Evolutionary conservation across 129 eudicot species (phyloP).

Genomic region (Artemisia annua): DNA sequence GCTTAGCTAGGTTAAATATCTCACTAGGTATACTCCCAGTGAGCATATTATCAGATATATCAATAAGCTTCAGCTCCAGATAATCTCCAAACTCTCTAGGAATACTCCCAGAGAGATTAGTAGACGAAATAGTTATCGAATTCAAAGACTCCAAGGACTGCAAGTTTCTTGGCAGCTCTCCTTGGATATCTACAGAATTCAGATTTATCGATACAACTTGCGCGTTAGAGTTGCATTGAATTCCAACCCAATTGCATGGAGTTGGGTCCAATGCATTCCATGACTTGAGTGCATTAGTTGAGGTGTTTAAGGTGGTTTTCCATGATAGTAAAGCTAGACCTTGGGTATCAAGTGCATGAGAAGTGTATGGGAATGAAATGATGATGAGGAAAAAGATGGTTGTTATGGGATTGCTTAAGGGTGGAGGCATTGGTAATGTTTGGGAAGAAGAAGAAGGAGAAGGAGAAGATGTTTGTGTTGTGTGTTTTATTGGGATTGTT

Average conservation of each 20-base stretch:
- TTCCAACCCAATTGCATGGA: constrained; percentile 87
- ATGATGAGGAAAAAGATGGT: constrained; percentile 16
- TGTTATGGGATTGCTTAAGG: constrained; percentile 41
- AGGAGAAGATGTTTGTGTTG: constrained; percentile 35
- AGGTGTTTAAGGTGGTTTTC: constrained; percentile 63
- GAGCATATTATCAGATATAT: constrained; percentile 68
- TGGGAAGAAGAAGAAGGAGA: constrained; percentile 25
- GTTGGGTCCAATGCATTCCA: constrained; percentile 61
- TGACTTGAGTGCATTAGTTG: constrained; percentile 51
- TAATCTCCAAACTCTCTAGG: constrained; percentile 83
- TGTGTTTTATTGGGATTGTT: constrained; percentile 68
- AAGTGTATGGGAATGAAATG: constrained; percentile 21
- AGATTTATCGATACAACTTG: constrained; percentile 44
- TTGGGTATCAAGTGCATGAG: constrained; percentile 68
- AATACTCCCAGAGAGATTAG: constrained; percentile 75
- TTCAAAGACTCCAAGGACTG: constrained; percentile 51
- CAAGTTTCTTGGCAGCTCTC: constrained; percentile 72
- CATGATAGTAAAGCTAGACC: constrained; percentile 81
- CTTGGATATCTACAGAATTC: constrained; percentile 62
- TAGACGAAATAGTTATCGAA: constrained; percentile 52
- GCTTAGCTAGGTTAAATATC: constrained; percentile 55
- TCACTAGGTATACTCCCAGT: constrained; percentile 77
- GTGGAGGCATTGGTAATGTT: constrained; percentile 73
- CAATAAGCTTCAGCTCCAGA: constrained; percentile 48
- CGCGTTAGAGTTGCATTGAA: constrained; percentile 57